A percentile compares a stretch with the other conserved stretches of the same genome.
These are phyloP conservation scores for Arthrobotrys iridis DNA, from an alignment of 2,329 filamentous ascomycete species.

Conservation along the genomic window DNA sequence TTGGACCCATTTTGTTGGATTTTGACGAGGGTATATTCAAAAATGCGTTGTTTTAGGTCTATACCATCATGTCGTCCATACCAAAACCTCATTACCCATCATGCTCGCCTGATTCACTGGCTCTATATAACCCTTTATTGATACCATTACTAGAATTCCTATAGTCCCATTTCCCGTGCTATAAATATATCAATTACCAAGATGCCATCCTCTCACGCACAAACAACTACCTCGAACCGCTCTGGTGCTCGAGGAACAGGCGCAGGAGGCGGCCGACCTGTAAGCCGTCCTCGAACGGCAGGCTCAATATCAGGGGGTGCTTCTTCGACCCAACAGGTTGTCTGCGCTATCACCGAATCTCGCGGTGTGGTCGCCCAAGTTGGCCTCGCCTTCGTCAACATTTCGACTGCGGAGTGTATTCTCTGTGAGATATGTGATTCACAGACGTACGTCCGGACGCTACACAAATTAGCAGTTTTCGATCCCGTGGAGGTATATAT, in stretches of 20 bases:
- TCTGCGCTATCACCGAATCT: slow-evolving; percentile 90
- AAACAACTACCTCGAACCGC: slow-evolving; percentile 18
- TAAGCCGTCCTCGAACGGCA: slow-evolving; percentile 66
- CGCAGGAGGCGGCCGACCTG: slow-evolving; percentile 55
- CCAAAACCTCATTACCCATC: too few relatives aligned
- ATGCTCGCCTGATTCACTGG: too few relatives aligned
- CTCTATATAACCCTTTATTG: too few relatives aligned
- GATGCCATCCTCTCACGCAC: slow-evolving; percentile 19
- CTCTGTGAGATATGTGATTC: slow-evolving; percentile 93
- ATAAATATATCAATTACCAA: background rate
- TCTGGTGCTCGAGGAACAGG: slow-evolving; percentile 42
- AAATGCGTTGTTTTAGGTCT: too few relatives aligned
- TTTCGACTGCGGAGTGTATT: slow-evolving; percentile 75
- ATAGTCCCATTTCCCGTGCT: background rate
- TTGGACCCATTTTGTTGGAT: too few relatives aligned
- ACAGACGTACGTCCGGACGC: slow-evolving; percentile 86
- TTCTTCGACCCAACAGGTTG: slow-evolving; percentile 71
- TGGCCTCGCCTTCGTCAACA: slow-evolving; percentile 85
- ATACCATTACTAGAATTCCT: too few relatives aligned
- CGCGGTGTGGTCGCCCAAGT: slow-evolving; percentile 86
- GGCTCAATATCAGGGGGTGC: slow-evolving; percentile 69
- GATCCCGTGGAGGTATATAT: slow-evolving; percentile 70
- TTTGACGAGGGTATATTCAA: too few relatives aligned
- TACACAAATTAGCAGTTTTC: slow-evolving; percentile 85
- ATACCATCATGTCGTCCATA: too few relatives aligned